These are phyloP conservation scores for Rhizodiscina lignyota DNA, from an alignment of 495 filamentous ascomycete genomes.

Conservation along the genomic window DNA sequence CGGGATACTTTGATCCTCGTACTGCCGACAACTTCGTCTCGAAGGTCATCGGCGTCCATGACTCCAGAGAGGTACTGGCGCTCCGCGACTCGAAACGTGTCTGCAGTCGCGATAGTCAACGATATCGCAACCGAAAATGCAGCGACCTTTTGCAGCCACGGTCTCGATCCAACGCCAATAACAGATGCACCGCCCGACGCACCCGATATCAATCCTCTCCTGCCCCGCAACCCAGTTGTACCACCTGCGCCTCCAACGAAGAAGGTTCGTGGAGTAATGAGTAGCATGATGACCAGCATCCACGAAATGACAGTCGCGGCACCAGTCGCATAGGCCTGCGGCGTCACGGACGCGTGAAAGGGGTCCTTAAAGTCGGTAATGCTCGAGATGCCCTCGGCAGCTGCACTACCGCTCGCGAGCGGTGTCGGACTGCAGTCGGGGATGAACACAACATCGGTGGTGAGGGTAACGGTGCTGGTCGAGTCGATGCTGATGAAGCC, in stretches of 20 bases:
- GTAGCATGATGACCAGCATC: slow-evolving; percentile 82
- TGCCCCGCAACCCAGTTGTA: slow-evolving; percentile 54
- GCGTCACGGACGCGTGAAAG: slow-evolving; percentile 83
- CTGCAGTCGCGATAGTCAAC: slow-evolving; percentile 77
- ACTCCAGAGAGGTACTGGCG: slow-evolving; percentile 56
- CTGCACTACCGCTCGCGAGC: neutral
- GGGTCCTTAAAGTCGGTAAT: slow-evolving; percentile 53
- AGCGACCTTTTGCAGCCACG: slow-evolving; percentile 92
- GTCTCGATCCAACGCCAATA: slow-evolving; percentile 75
- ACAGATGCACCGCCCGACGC: slow-evolving; percentile 52
- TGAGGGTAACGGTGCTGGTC: slow-evolving; percentile 19
- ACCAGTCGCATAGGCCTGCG: slow-evolving; percentile 81
- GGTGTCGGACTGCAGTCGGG: slow-evolving; percentile 20
- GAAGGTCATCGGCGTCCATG: slow-evolving; percentile 56
- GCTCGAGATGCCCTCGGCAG: slow-evolving; percentile 11
- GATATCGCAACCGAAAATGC: slow-evolving; percentile 81
- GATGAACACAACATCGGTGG: slow-evolving; percentile 20
- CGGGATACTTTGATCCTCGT: slow-evolving; percentile 74
- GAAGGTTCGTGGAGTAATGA: slow-evolving; percentile 82
- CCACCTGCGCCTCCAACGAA: slow-evolving; percentile 58
- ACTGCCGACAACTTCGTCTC: slow-evolving; percentile 59
- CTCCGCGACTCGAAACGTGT: slow-evolving; percentile 72
- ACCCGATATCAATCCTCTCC: slow-evolving; percentile 72
- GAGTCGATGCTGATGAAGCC: slow-evolving; percentile 18
- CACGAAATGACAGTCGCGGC: slow-evolving; percentile 85